Evolutionary conservation across 495 filamentous ascomycete genomes (phyloP).

Genomic region (Aspergillus cristatus): DNA sequence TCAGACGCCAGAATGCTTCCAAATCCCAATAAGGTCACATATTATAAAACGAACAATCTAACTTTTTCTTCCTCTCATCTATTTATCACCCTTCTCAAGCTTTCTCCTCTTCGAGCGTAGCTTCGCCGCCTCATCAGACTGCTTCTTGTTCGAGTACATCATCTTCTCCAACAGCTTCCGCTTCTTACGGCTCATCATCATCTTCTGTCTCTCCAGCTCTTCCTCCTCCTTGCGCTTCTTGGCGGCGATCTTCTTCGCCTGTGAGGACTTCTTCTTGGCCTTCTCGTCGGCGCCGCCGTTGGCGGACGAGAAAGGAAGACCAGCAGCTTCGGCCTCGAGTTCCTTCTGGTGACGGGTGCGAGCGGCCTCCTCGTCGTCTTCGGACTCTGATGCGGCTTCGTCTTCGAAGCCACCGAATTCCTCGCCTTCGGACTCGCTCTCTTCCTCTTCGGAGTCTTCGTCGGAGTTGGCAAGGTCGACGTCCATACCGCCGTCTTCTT

Average conservation of each 20-base stretch:
- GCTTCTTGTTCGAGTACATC: conserved; percentile 79
- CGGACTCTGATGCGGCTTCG: conserved; percentile 35
- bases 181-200: conserved; percentile 90
- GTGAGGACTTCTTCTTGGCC: conserved; percentile 49
- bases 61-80: conserved; percentile 18
- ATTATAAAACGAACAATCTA: conserved; percentile 7
- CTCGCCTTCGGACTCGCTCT: conserved; percentile 28
- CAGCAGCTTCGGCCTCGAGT: conserved; percentile 78
- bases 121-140: conserved; percentile 63
- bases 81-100: conserved; percentile 56
- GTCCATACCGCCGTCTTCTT: conserved; percentile 50
- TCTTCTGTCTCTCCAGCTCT: conserved; percentile 77
- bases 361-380: conserved; percentile 44
- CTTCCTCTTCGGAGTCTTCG: conserved; percentile 19
- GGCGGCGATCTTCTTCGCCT: conserved; percentile 56
- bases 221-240: conserved; percentile 71
- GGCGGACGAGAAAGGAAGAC: conserved; percentile 37
- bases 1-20: conserved; percentile 11
- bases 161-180: conserved; percentile 86
- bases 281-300: conserved; percentile 24
- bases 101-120: conserved; percentile 81
- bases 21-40: conserved; percentile 13
- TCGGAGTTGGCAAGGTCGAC: conserved; percentile 44
- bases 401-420: conserved; percentile 36
- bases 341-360: conserved; percentile 67